Evolutionary conservation across 805 yeast genomes (phyloP), one percentile per base, ranked within the genome.

Genomic region (Danielia oregonensis): DNA sequence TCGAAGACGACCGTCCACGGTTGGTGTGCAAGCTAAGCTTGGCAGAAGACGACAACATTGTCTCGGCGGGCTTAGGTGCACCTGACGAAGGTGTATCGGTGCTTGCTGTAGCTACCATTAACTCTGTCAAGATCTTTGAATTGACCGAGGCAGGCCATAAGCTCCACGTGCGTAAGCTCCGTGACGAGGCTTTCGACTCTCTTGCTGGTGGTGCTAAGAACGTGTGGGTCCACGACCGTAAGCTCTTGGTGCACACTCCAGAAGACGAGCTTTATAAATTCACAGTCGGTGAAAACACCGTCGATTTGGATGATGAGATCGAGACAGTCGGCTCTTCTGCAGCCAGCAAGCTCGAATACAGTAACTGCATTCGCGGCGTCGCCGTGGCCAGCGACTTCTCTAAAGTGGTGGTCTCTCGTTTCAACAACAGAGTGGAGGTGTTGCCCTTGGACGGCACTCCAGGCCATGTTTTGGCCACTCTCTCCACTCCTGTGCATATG

Each of bases 1-100:
- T 61, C 15, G 55, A 59, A 13, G 65, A 54, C 13, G 57, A 39
- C 16, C 65, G 72, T 12, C 78, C 73, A 51, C 75, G 73, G 38
- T 57, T 88, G 39, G 78, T 84, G 2, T 69, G 84, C 34, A 85
- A 85, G 59, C 53, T 86, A 49, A 64, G 74, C 2, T 61, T 82
- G 39, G 69, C 77, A 30, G 93, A 82, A 43, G 95, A 85, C 21
- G 96, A 87, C 43, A 84, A 84, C 59, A 81, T 93, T 32, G 65
- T 87, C 1, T 62, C 73, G 23, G 86, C 83, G 39, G 69, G 78
- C 7, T 54, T 89, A 26, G 82, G 87, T 13, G 70, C 72, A 15
- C 23, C 34, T 3, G 31, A 26, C 17, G 40, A 45, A 17, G 78
- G 77, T 44, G 89, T 85, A 2, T 64, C 75, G 22, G 66, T 78